phyloP scores from a whole-genome alignment of 768 basidiomycete species.

The Boletales sp. region DNA sequence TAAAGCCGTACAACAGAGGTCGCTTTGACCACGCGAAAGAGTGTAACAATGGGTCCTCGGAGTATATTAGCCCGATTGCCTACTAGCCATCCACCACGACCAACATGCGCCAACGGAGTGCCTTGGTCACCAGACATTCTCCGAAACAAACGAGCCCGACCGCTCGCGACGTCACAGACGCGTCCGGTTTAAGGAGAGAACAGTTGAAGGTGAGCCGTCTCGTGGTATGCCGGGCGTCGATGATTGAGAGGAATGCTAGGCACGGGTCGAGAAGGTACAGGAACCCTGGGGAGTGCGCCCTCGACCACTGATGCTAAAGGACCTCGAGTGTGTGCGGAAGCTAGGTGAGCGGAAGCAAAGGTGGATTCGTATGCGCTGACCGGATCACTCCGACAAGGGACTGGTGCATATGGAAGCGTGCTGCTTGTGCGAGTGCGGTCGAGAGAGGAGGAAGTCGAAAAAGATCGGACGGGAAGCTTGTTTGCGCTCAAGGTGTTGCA shows the following conservation, averaged over 20 bases:
- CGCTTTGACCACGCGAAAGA: background rate
- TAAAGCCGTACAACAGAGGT: background rate
- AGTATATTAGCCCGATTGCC: too few species aligned
- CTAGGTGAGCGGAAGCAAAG: conserved; percentile 31
- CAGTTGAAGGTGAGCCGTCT: conserved; percentile 2
- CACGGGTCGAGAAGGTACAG: conserved; percentile 7
- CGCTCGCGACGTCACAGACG: too few species aligned
- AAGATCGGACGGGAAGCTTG: conserved; percentile 35
- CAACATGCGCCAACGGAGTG: conserved; percentile 16
- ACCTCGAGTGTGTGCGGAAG: conserved; percentile 41
- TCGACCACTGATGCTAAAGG: conserved; percentile 31
- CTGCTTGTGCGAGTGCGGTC: conserved; percentile 38
- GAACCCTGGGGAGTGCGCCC: conserved; percentile 36
- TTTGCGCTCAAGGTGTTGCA: conserved; percentile 47
- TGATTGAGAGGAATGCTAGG: conserved; percentile 10
- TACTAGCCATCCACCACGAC: too few species aligned
- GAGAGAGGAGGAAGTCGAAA: conserved; percentile 22
- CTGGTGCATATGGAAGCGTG: conserved; percentile 41
- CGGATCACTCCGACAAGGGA: conserved; percentile 28
- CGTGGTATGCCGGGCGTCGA: background rate
- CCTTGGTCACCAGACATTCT: conserved; percentile 4
- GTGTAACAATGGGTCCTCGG: conserved; percentile 19
- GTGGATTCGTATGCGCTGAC: too few species aligned
- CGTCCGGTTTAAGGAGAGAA: too few species aligned
- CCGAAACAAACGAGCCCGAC: conserved; percentile 2